A percentile compares a stretch with the other conserved stretches of the same genome.
These are phyloP conservation scores for Fusarium sp. DNA, from an alignment of 2,329 filamentous ascomycete genomes.

Conservation along the genomic window DNA sequence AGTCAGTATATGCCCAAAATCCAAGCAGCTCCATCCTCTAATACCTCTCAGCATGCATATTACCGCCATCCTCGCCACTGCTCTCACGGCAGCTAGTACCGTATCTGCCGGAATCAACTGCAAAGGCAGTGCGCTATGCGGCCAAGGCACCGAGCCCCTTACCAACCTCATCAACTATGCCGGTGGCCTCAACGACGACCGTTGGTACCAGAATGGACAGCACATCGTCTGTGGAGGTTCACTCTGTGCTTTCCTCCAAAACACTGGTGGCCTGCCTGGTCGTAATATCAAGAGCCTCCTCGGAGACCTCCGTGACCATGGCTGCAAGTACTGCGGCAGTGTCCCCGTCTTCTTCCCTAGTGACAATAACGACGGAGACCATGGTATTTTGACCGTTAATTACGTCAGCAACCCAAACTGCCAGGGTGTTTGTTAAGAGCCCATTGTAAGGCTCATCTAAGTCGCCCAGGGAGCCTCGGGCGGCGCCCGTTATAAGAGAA, in stretches of 20 bases:
- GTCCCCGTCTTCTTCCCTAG: not conserved
- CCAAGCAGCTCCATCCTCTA: fast-evolving
- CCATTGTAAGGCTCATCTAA: fast-evolving
- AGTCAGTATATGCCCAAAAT: not conserved
- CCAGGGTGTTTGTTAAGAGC: not conserved
- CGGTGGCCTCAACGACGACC: not conserved
- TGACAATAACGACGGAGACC: not conserved
- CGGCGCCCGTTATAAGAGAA: fast-evolving
- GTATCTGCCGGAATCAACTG: not conserved
- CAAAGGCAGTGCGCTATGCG: not conserved
- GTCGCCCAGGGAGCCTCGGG: not conserved
- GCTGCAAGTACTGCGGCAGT: not conserved
- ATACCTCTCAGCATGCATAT: not conserved
- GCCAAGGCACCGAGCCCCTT: not conserved
- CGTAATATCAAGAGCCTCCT: not conserved
- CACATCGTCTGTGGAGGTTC: not conserved
- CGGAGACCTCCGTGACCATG: not conserved
- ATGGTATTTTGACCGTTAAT: not conserved
- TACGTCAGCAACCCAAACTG: not conserved
- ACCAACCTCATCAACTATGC: not conserved
- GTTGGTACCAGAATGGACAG: not conserved
- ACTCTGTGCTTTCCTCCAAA: not conserved
- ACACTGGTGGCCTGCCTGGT: not conserved
- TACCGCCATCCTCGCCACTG: not conserved
- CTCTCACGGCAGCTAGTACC: not conserved